Evolutionary conservation across 768 basidiomycete species (phyloP).

Genomic region (Daedaleopsis nitida): DNA sequence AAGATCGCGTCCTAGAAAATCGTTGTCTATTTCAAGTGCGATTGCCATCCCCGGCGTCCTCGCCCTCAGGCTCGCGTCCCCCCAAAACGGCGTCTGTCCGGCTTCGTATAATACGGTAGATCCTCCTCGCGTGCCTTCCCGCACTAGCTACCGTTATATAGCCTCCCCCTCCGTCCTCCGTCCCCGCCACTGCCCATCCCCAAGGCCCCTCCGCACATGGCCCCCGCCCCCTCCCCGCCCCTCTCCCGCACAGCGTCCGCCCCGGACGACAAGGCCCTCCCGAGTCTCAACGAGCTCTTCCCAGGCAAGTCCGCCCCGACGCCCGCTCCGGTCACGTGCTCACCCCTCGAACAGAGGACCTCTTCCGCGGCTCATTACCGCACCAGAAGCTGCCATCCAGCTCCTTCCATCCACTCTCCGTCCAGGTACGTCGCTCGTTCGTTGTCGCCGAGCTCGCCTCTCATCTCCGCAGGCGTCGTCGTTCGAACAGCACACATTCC

Average conservation of each 20-base stretch:
- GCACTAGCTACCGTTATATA: slow-evolving; percentile 3
- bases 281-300: slow-evolving; percentile 28
- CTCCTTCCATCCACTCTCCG: slow-evolving; percentile 14
- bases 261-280: slow-evolving; percentile 15
- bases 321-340: not conserved
- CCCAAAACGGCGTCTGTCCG: not conserved
- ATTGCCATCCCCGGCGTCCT: not conserved
- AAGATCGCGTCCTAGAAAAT: slow-evolving; percentile 17
- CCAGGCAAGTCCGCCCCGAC: slow-evolving; percentile 17
- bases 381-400: not conserved
- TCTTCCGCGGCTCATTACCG: slow-evolving; percentile 18
- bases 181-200: not conserved
- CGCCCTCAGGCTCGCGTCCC: not conserved
- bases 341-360: slow-evolving; percentile 10
- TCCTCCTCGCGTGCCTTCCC: slow-evolving; percentile 4
- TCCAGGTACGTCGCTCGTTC: slow-evolving; percentile 3
- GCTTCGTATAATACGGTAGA: not conserved
- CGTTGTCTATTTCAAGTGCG: slow-evolving; percentile 12
- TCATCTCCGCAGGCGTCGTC: not conserved
- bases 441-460: not conserved
- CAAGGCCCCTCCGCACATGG: not conserved
- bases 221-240: not conserved
- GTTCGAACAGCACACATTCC: not conserved
- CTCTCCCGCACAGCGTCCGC: not conserved
- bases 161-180: not conserved